A percentile compares a stretch with the other conserved stretches of the same genome.
phyloP scores from a whole-genome alignment of 1,284 basidiomycete genomes.

The Pterulicium gracile region DNA sequence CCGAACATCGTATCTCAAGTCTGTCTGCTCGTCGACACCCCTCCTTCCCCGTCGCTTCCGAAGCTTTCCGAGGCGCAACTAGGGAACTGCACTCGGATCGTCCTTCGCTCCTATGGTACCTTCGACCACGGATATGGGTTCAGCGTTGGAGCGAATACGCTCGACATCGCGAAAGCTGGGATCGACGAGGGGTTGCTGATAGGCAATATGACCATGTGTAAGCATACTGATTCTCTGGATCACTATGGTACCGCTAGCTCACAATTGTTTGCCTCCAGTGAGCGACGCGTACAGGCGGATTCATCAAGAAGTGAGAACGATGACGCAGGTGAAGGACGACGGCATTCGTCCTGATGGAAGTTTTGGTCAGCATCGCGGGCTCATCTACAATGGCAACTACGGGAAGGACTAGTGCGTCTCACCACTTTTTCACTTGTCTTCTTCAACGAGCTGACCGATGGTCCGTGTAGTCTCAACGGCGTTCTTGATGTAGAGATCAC shows the following conservation, averaged over 20 bases:
- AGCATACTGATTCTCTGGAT: not conserved
- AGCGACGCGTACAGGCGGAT: slow-evolving; percentile 25
- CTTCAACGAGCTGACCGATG: not conserved
- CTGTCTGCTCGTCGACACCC: slow-evolving; percentile 28
- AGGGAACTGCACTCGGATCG: slow-evolving; percentile 26
- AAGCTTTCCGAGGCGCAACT: slow-evolving; percentile 22
- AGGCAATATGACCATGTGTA: slow-evolving; percentile 16
- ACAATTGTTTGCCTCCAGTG: slow-evolving; percentile 14
- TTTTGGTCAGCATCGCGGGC: slow-evolving; percentile 23
- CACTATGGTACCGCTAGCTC: no score
- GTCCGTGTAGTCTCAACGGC: slow-evolving; percentile 22
- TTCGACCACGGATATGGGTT: slow-evolving; percentile 27
- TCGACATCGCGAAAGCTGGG: slow-evolving; percentile 32
- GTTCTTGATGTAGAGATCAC: slow-evolving; percentile 27
- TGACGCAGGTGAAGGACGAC: slow-evolving; percentile 14
- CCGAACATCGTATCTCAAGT: slow-evolving; percentile 31
- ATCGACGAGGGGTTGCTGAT: slow-evolving; percentile 27
- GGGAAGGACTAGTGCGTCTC: slow-evolving; percentile 21
- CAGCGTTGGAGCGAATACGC: slow-evolving; percentile 34
- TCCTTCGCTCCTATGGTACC: slow-evolving; percentile 25
- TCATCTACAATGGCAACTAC: slow-evolving; percentile 25
- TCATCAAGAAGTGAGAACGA: slow-evolving; percentile 23
- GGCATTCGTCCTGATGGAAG: slow-evolving; percentile 25
- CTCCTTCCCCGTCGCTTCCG: not conserved
- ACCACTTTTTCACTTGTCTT: not conserved